Percentiles rank a stretch among this genome's conserved stretches.
These are phyloP conservation scores for Pisolithus orientalis DNA, from an alignment of 768 basidiomycete species.

Conservation along the genomic window DNA sequence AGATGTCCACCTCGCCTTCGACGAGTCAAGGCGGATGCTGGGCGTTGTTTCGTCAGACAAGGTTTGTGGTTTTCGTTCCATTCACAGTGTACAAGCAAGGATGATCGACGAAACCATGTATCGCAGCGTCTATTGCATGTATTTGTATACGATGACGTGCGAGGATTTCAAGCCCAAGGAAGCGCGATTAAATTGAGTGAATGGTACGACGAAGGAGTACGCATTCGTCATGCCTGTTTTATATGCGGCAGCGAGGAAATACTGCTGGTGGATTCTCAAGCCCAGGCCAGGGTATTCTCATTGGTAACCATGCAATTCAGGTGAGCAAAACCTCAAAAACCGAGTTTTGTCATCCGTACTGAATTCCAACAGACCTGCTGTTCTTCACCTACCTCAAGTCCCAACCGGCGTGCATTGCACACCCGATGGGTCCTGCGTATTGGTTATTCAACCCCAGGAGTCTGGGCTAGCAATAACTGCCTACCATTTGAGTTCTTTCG, in stretches of 20 bases:
- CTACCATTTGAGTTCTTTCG: constrained; percentile 55
- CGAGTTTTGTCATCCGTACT: background rate
- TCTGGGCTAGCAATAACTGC: constrained; percentile 25
- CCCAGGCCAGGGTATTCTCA: constrained; percentile 45
- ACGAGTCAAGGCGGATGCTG: constrained; percentile 41
- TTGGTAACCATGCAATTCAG: constrained; percentile 47
- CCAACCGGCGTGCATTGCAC: constrained; percentile 38
- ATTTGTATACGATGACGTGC: constrained; percentile 42
- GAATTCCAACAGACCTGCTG: constrained; percentile 34
- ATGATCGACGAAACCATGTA: background rate
- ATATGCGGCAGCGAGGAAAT: constrained; percentile 48
- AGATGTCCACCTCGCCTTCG: constrained; percentile 33
- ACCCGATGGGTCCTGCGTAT: constrained; percentile 50
- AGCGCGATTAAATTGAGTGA: constrained; percentile 32
- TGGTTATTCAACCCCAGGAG: constrained; percentile 26
- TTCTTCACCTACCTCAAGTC: constrained; percentile 30
- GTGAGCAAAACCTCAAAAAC: constrained; percentile 20
- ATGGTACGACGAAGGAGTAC: constrained; percentile 35
- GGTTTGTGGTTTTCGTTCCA: constrained; percentile 16
- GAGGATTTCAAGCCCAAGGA: constrained; percentile 33
- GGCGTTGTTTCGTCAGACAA: constrained; percentile 34
- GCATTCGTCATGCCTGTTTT: constrained; percentile 36
- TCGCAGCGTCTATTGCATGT: constrained; percentile 36
- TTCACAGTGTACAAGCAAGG: background rate
- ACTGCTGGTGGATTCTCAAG: constrained; percentile 39